These are phyloP conservation scores for Pistacia atlantica DNA, from an alignment of 345 rosid species.

Conservation along the genomic window DNA sequence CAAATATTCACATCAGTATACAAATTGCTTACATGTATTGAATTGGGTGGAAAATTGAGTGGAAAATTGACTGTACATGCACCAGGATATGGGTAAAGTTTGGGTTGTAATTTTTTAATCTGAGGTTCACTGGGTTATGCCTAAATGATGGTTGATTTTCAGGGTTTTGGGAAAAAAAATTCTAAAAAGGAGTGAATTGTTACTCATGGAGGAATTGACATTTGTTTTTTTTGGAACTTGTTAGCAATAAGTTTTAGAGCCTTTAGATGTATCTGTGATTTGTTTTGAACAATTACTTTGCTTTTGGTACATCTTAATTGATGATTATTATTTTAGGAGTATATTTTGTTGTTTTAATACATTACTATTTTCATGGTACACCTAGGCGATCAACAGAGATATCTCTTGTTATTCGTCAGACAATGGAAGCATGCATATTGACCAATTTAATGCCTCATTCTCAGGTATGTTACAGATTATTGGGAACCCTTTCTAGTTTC, in stretches of 20 bases:
- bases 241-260: not conserved
- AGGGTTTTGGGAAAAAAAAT: not conserved
- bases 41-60: not conserved
- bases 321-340: not conserved
- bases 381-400: slow-evolving; percentile 96
- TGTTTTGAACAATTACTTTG: not conserved
- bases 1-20: not conserved
- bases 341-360: not conserved
- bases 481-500: not conserved
- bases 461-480: slow-evolving; percentile 55
- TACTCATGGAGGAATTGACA: not conserved
- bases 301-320: not conserved
- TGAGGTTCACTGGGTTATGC: not conserved
- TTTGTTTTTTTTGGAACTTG: not conserved
- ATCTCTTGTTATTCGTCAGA: slow-evolving; percentile 87
- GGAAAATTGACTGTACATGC: not conserved
- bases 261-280: not conserved
- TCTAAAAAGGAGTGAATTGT: not conserved
- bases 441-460: slow-evolving; percentile 87
- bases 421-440: slow-evolving; percentile 92
- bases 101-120: not conserved
- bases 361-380: slow-evolving; percentile 15
- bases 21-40: not conserved
- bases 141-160: not conserved
- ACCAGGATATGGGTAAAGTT: not conserved